Conservation (phyloP, 352 stramenopile species). For the Thraustochytrium sp. region DNA sequence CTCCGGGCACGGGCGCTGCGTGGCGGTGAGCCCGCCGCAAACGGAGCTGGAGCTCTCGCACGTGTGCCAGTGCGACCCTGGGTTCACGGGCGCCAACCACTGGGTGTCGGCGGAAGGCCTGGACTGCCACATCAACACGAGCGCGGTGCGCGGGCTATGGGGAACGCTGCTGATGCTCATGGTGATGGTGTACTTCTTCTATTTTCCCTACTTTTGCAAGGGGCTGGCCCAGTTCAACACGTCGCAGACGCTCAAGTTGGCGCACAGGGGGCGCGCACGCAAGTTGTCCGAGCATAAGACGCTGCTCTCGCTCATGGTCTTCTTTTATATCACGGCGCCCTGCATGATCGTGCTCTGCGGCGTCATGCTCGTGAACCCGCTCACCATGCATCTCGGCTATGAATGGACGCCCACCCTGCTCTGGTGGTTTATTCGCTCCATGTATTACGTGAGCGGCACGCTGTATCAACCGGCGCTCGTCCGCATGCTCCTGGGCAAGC, state of each 20-base stretch:
- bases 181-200: neutral
- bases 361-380: neutral
- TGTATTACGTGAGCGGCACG: neutral
- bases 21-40: neutral
- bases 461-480: constrained; percentile 14
- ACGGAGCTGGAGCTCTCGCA: neutral
- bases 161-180: neutral
- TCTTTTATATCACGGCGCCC: neutral
- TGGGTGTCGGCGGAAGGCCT: neutral
- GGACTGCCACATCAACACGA: neutral
- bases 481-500: neutral
- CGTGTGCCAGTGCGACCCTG: neutral
- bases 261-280: neutral
- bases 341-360: neutral
- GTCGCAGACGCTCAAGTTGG: neutral
- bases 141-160: neutral
- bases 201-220: neutral
- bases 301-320: neutral
- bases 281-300: neutral
- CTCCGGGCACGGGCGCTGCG: neutral
- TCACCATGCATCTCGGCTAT: neutral
- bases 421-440: constrained; percentile 2
- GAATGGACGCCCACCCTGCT: neutral
- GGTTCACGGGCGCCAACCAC: neutral
- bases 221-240: neutral